Evolutionary conservation across 2,329 filamentous ascomycete species (phyloP), one percentile per base, ranked within the genome.

Genomic region (Blastomyces parvus): DNA sequence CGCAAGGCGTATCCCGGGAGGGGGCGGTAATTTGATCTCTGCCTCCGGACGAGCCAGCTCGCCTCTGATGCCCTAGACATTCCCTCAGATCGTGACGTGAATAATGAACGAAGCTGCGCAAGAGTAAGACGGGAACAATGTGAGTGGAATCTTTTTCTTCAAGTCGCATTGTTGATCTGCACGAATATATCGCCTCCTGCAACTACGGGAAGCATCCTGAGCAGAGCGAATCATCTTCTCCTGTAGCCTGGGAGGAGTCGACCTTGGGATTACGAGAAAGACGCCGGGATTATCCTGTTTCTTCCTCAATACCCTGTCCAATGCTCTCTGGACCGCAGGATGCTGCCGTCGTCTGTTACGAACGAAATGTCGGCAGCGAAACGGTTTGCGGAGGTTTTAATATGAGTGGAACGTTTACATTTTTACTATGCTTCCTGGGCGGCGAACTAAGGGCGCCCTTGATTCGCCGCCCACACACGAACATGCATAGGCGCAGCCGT

Each of bases 151-250:
- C 46, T 19, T 46, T 13, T 59, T 46, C 56, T 59, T 59, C 56
- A 59, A 14, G 56, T 44, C 38, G 56, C 56, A 44, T 59, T 25
- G 56, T 59, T 46, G 56, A 46, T 44, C 56, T 40, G 13, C 38
- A 22, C 27, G 38, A 30, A 33, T 46, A 44, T 11, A 42, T 58
- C 33, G 38, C 38, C 17, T 44, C 38, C 56, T 59, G 56, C 56
- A 59, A 38, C 38, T 30, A 14, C 40, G 22, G 56, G 56, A 33
- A 59, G 56, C 22, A 33, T 46, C 25, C 0, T 27, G 9, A 22
- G 3, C 56, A 17, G 19, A 44, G 25, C 56, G 38, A 44, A 46
- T 59, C 38, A 59, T 25, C n/a, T 9, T 38, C 22, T 25, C 14
- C n/a, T 14, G 4, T 40, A n/a, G 40, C n/a, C 36, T 11, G 25